Evolutionary conservation across 495 filamentous ascomycete species (phyloP).

Genomic region (Friedmanniomyces endolithicus): DNA sequence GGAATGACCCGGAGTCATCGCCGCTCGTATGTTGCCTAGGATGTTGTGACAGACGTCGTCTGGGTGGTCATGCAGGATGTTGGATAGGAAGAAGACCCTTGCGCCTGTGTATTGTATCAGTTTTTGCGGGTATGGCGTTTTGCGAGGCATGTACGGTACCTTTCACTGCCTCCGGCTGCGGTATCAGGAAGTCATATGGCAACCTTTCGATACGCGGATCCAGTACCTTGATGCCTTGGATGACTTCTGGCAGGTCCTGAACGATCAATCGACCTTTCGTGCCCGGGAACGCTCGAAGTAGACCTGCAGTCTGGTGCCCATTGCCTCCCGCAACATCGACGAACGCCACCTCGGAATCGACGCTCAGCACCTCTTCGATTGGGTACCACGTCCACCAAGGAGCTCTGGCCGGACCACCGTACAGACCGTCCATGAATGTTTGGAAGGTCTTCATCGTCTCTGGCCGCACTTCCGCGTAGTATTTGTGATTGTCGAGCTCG

Average conservation of each 20-base stretch:
- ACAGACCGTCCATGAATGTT: conserved; percentile 13
- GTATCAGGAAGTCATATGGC: conserved; percentile 9
- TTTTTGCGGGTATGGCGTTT: no score
- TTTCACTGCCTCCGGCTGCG: conserved; percentile 12
- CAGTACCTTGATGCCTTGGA: conserved; percentile 8
- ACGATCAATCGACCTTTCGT: conserved; percentile 6
- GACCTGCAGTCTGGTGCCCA: conserved; percentile 7
- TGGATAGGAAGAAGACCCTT: conserved; percentile 1
- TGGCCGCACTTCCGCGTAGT: conserved; percentile 2
- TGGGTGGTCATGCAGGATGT: conserved; percentile 6
- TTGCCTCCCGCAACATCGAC: conserved; percentile 17
- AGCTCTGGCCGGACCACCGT: conserved; percentile 1
- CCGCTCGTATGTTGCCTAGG: not conserved
- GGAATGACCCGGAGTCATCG: conserved; percentile 12
- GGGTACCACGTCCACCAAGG: conserved; percentile 10
- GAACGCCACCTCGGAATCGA: conserved; percentile 4
- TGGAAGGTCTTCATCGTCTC: conserved; percentile 9
- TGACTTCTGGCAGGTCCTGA: conserved; percentile 14
- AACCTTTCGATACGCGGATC: conserved; percentile 8
- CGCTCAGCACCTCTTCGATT: not conserved
- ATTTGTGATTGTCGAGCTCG: conserved; percentile 1
- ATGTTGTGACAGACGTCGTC: conserved; percentile 8
- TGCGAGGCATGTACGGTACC: not conserved
- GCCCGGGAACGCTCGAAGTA: conserved; percentile 5
- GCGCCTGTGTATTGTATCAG: not conserved